Conservation (phyloP, 73 alveolate genomes). For the Paramecium biaurelia region DNA sequence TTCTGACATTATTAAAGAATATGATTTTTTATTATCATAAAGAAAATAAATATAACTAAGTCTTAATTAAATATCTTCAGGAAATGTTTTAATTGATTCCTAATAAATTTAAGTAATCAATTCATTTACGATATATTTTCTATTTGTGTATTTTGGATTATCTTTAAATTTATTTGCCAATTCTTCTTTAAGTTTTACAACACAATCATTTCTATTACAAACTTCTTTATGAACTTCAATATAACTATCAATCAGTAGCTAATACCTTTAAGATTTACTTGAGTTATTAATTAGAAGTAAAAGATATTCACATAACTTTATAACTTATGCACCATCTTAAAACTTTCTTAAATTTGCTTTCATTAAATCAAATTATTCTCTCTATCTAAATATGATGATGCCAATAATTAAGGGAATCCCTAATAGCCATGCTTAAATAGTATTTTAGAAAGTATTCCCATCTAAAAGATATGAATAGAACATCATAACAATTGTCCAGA, state of each 20-base stretch:
- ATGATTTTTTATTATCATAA: background rate
- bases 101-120: background rate
- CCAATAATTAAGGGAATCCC: conserved; percentile 48
- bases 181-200: conserved; percentile 2
- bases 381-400: background rate
- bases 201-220: conserved; percentile 21
- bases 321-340: background rate
- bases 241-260: conserved; percentile 33
- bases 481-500: conserved; percentile 55
- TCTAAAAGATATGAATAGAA: conserved; percentile 40
- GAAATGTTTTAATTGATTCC: background rate
- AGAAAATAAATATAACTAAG: conserved; percentile 21
- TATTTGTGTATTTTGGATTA: background rate
- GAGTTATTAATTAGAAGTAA: background rate
- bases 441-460: background rate
- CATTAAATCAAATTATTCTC: conserved; percentile 28
- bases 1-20: background rate
- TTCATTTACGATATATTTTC: background rate
- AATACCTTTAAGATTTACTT: background rate
- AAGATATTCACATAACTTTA: conserved; percentile 17
- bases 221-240: conserved; percentile 31
- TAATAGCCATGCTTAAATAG: conserved; percentile 55
- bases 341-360: conserved; percentile 8
- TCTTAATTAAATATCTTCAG: background rate
- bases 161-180: background rate